These are phyloP conservation scores for Durusdinium trenchii DNA, from an alignment of 73 alveolate genomes.

Conservation along the genomic window DNA sequence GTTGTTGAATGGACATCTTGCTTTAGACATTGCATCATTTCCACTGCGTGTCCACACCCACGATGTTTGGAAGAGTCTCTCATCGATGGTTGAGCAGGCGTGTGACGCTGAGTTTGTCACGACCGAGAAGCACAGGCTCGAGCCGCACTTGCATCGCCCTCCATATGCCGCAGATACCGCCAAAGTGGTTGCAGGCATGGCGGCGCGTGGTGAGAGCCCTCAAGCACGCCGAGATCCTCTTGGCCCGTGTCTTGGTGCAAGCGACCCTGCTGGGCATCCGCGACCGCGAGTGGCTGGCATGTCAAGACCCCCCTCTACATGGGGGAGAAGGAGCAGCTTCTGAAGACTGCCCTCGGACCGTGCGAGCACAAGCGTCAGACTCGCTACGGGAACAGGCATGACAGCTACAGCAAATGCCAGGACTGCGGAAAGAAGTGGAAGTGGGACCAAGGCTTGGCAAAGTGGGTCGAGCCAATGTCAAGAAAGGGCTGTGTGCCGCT, in stretches of 20 bases:
- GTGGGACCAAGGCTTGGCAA: neutral
- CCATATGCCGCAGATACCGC: too few relatives aligned
- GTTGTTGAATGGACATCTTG: neutral
- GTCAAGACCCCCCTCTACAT: neutral
- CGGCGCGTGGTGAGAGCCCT: too few relatives aligned
- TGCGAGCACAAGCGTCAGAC: neutral
- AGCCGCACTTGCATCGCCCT: too few relatives aligned
- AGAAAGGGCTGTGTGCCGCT: constrained; percentile 6
- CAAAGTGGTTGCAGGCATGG: too few relatives aligned
- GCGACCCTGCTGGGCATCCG: constrained; percentile 5
- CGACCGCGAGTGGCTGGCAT: neutral
- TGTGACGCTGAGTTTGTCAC: too few relatives aligned
- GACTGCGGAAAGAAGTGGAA: neutral
- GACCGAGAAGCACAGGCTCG: too few relatives aligned
- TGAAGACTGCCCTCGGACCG: neutral
- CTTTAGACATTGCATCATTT: neutral
- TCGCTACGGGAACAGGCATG: constrained; percentile 29
- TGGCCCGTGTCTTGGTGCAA: neutral
- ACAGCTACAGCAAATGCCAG: neutral
- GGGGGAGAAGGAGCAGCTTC: neutral
- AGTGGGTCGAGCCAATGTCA: neutral
- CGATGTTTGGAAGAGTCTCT: too few relatives aligned
- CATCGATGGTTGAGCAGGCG: too few relatives aligned
- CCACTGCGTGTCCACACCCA: too few relatives aligned
- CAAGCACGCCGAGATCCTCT: neutral